Evolutionary conservation across 1,139 yeast species (phyloP).

Genomic region (Debaryomyces coudertii): DNA sequence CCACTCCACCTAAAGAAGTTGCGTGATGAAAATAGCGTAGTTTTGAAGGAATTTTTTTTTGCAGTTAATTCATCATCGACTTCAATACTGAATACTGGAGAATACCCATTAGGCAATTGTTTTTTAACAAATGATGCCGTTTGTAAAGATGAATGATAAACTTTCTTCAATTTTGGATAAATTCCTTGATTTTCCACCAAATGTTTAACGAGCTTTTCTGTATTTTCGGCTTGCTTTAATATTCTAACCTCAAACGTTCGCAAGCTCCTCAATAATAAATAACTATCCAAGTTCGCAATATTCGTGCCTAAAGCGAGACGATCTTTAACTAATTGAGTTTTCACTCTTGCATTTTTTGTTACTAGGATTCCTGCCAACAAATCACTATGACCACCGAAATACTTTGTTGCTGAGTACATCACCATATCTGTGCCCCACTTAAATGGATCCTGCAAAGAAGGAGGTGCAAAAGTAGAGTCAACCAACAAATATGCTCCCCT

Average conservation of each 20-base stretch:
- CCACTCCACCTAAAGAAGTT: conserved; percentile 93
- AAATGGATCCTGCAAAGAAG: conserved; percentile 83
- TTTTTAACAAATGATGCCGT: conserved; percentile 59
- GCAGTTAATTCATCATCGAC: conserved; percentile 59
- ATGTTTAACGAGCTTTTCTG: conserved; percentile 62
- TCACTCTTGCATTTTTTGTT: conserved; percentile 55
- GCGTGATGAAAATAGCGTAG: conserved; percentile 82
- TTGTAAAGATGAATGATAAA: conserved; percentile 79
- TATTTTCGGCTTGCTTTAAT: conserved; percentile 63
- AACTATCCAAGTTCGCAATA: conserved; percentile 76
- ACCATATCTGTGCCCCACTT: conserved; percentile 72
- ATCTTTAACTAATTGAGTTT: conserved; percentile 55
- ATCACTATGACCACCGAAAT: conserved; percentile 94
- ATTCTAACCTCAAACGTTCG: conserved; percentile 79
- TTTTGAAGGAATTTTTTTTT: conserved; percentile 61
- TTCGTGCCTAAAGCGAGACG: conserved; percentile 75
- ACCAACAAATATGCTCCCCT: conserved; percentile 70
- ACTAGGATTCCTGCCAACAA: conserved; percentile 78
- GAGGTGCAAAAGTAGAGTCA: conserved; percentile 93
- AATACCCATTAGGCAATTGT: conserved; percentile 68
- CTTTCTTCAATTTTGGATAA: conserved; percentile 51
- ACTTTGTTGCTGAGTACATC: conserved; percentile 90
- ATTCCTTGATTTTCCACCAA: conserved; percentile 51
- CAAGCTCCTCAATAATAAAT: conserved; percentile 72
- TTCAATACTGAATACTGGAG: conserved; percentile 77